phyloP scores from a whole-genome alignment of 306 rosid species.

The Lathyrus sativus region DNA sequence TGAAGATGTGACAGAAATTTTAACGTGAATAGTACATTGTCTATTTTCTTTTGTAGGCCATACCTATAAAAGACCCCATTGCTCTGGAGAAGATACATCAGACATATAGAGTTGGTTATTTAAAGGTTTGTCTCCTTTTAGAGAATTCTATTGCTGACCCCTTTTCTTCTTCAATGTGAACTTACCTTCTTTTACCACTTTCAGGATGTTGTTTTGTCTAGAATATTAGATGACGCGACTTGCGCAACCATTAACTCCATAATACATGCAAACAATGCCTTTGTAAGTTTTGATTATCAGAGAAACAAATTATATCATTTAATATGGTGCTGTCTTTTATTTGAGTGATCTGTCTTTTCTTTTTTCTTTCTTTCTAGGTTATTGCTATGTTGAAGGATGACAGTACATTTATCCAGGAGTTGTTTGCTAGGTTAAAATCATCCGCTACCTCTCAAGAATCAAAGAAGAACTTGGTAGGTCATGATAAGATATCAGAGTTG shows the following conservation, averaged over 20 bases:
- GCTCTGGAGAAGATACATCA: conserved; percentile 95
- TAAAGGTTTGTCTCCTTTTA: conserved; percentile 63
- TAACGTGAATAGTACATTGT: background rate
- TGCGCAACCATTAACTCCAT: conserved; percentile 80
- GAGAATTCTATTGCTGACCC: conserved; percentile 7
- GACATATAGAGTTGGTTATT: conserved; percentile 89
- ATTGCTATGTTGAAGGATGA: conserved; percentile 89
- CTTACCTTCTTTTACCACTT: conserved; percentile 42
- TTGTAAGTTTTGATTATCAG: conserved; percentile 54
- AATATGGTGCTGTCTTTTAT: conserved; percentile 18
- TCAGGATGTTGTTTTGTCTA: conserved; percentile 91
- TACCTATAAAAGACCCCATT: conserved; percentile 77
- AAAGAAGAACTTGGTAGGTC: conserved; percentile 81
- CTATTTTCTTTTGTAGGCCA: conserved; percentile 60
- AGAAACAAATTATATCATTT: conserved; percentile 9
- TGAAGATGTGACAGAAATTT: conserved; percentile 2
- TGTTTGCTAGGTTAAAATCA: conserved; percentile 77
- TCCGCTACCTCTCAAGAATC: conserved; percentile 72
- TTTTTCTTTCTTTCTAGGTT: conserved; percentile 55
- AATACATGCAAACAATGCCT: conserved; percentile 82
- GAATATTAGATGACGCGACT: conserved; percentile 86
- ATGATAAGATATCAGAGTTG: background rate
- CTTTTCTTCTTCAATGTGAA: conserved; percentile 31
- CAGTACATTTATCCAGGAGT: conserved; percentile 85
- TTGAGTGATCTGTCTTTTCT: conserved; percentile 33